Base-by-base conservation (phyloP, 306 rosid genomes). In the Medicago lupulina region DNA sequence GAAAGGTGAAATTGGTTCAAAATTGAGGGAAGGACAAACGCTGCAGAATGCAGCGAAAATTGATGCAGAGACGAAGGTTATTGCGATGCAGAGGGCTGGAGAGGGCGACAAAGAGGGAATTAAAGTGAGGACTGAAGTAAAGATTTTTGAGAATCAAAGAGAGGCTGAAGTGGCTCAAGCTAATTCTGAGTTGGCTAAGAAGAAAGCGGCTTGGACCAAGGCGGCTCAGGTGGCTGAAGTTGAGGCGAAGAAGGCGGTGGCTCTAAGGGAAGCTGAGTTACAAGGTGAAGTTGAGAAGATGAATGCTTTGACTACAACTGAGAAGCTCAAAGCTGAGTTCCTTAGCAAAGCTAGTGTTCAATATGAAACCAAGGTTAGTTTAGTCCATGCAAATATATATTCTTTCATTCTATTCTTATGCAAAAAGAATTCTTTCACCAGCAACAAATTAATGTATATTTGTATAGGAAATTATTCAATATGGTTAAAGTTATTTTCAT, bases 311-410 rank as follows among this genome's bases (percentile, higher is more conserved):
- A 72, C 87, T 0, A 67, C 0, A 0, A 80, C 84, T 0, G 77
- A 84, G 74, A 84, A 84, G 65, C 87, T 80, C 41, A 84, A 60
- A 39, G 87, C 87, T 0, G 71, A 84, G 18, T 76, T 67, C 8
- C 82, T 80, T 15, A 66, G 54, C 49, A 76, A 80, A 73, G 84
- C 87, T 1, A 84, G 80, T 36, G 87, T 76, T 51, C 82, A 84
- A 15, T 84, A 80, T 28, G 84, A 84, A 43, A 80, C 51, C 6
- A 80, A 84, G 82, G 87, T 80, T 1, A 21, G 55, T 54, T 54
- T n/a, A n/a, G 19, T 7, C 31, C 1, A 58, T 58, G 4, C 64
- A 23, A 23, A 21, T 58, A 49, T 31, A 31, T 31, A 31, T 39
- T n/a, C n/a, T n/a, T n/a, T n/a, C n/a, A n/a, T n/a, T n/a, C n/a